Base-by-base conservation (phyloP, 257 asterid genomes). In the Orobanche coerulescens region DNA sequence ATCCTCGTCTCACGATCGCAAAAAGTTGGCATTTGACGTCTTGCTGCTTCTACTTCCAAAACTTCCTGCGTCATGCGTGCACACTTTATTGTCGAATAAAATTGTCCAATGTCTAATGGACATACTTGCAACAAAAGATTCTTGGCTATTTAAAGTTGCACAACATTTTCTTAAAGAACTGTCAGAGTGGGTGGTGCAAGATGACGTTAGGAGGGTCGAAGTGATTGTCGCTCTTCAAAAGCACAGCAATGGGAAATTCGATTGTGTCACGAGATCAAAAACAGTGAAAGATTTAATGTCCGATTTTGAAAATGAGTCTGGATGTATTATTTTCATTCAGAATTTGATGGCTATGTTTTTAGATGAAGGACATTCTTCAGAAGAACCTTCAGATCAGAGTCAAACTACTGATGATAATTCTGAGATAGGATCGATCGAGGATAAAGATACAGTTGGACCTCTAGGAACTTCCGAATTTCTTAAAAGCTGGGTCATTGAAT, bases 341-440 rank as follows among this genome's bases (percentile, higher is more conserved):
- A 84, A 75, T 72, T 79, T 89, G 83, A 68, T 72, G 16, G 48
- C 71, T 67, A 74, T 93, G 95, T 89, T 93, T 82, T 75, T 89
- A 34, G 96, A 89, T 64, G 99, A 87, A 65, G 85, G 82, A n/a
- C 74, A 56, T 66, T 75, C 88, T 49, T 89, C 91, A 12, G 96
- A 93, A 61, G 96, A 89, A 72, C 97, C 97, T 68, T 93, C 97
- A 58, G 99, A 89, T 83, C 97, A 93, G 81, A 93, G 96, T 73
- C 96, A 89, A 71, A 93, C 99, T 48, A 86, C 95, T 6, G 96
- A 93, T 73, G 99, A 89, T 68, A 89, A 86, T 79, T 93, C 98
- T 2, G 98, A 93, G 79, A 83, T 84, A 6, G 98, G 90, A 58
- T 82, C 95, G 16, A 11, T 79, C 15, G 96, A 86, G 69, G 94